Base-by-base conservation (phyloP, 805 yeast genomes). In the Metschnikowia baotianmanensis region DNA sequence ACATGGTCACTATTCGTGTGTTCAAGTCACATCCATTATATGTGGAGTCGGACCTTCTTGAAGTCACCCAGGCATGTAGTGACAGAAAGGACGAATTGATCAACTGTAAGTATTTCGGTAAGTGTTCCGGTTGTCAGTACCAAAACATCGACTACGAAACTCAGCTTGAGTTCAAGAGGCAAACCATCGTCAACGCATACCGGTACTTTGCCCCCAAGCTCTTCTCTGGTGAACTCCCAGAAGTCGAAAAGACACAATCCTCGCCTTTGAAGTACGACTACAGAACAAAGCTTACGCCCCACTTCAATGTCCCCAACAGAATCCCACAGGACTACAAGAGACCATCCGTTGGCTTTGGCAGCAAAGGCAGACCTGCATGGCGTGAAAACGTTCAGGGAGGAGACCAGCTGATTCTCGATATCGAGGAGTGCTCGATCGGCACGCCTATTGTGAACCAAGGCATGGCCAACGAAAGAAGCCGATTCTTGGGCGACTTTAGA, bases 231-330 rank as follows among this genome's bases (percentile, higher is more conserved):
- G 57, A 65, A 32, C 58, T 86, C 15, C 96, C 96, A 0, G 67
- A 52, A 7, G 68, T 91, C 25, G 75, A 74, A 2, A 63, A 69
- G 1, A 86, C 95, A 0, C 76, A 83, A 28, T 76, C 81, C 6
- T 86, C 96, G 9, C 99, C 99, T 4, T 65, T 79, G 42, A 74
- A 82, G 50, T 85, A 74, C 58, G 71, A 73, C 26, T 93, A 93
- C 63, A 74, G 99, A 58, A 93, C 99, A 0, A 93, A 93, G 58
- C 73, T 93, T 30, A 93, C 99, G 0, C 99, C 99, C 5, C 99
- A 93, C 65, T 93, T 90, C 63, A 89, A 85, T 55, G 65, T 86
- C 27, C 93, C 95, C 18, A 75, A 80, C 55, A 68, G 63, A 34
- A 65, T 65, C 36, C 67, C 71, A 2, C 56, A 55, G 24, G 55